A percentile compares a stretch with the other conserved stretches of the same genome.
Evolutionary conservation across 176 grass and related monocot species (phyloP).

Genomic region (Paspalum notatum): DNA sequence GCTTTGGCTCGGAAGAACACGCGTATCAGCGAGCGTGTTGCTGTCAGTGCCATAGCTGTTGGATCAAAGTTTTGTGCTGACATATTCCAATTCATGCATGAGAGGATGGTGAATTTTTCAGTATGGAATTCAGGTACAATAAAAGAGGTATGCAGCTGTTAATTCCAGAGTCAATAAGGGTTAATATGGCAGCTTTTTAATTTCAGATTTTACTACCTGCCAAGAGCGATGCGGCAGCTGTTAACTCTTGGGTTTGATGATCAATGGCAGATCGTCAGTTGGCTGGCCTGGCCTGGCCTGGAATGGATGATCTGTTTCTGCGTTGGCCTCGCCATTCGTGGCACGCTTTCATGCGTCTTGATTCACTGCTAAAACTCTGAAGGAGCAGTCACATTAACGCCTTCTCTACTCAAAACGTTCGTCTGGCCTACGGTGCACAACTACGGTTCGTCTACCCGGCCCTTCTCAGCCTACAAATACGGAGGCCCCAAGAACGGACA

Average conservation of each 20-base stretch:
- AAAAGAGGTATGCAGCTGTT: background rate
- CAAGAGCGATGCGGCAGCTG: background rate
- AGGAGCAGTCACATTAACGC: too few species aligned
- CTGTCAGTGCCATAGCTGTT: too few species aligned
- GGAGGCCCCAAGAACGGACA: background rate
- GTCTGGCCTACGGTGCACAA: too few species aligned
- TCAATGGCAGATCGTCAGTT: too few species aligned
- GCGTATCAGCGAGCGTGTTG: background rate
- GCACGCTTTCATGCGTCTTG: background rate
- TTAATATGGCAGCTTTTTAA: background rate
- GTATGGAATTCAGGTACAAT: too few species aligned
- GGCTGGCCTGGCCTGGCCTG: too few species aligned
- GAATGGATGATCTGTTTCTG: too few species aligned
- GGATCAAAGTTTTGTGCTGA: too few species aligned
- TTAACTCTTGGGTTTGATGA: background rate
- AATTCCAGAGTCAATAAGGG: background rate
- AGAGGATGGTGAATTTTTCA: too few species aligned
- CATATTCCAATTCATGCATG: too few species aligned
- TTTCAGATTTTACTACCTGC: background rate
- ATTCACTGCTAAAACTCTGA: background rate
- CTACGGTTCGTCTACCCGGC: too few species aligned
- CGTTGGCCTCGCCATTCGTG: background rate
- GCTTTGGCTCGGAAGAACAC: background rate
- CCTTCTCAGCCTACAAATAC: constrained; percentile 3
- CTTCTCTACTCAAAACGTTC: too few species aligned